Base-by-base conservation (phyloP, 2,329 filamentous ascomycete genomes). In the Fusarium udum region DNA sequence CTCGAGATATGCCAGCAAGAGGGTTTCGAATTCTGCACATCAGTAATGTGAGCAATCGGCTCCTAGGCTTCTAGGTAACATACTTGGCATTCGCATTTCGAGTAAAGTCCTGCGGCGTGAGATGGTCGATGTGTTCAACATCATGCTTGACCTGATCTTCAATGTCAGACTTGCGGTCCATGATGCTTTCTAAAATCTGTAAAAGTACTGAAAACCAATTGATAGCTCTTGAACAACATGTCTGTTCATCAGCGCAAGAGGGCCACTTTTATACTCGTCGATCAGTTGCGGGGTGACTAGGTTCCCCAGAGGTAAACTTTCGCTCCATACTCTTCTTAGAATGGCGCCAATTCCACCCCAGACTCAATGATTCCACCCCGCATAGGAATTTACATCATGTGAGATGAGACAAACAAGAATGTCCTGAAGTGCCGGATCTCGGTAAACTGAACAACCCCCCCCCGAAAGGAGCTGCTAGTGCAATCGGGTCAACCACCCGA, bases 1-100 rank as follows among this genome's bases (percentile, higher is more conserved):
- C 53, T 34, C 65, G 75, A 14, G 76, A 73, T 11, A 80, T 69
- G 2, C 75, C 76, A 13, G 71, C 55, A 5, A 80, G 75, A 12
- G 78, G 78, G 24, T 80, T 80, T 11, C 74, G 72, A 51, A 80
- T 78, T 43, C 78, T 80, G 18, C 1, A 34, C 15, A 36, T 18
- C 4, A 6, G 6, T 2, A 1, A 43, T 20, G 26, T 72, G 4
- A 68, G 40, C 15, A 26, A 12, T 2, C 7, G 34, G 34, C 34
- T 16, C 2, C 34, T 36, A 1, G 34, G 0, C 34, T 36, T 1
- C 10, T 18, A 36, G 34, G 34, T 26, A 57, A 34, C 49, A 78
- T 67, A 65, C 80, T 77, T 81, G 14, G 80, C 80, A 26, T 81
- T 79, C 13, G 81, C 66, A 67, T 82, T 82, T 31, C 73, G 75